A percentile compares a stretch with the other conserved stretches of the same genome.
These are phyloP conservation scores for Leucaena leucocephala DNA, from an alignment of 306 rosid species.

Conservation along the genomic window DNA sequence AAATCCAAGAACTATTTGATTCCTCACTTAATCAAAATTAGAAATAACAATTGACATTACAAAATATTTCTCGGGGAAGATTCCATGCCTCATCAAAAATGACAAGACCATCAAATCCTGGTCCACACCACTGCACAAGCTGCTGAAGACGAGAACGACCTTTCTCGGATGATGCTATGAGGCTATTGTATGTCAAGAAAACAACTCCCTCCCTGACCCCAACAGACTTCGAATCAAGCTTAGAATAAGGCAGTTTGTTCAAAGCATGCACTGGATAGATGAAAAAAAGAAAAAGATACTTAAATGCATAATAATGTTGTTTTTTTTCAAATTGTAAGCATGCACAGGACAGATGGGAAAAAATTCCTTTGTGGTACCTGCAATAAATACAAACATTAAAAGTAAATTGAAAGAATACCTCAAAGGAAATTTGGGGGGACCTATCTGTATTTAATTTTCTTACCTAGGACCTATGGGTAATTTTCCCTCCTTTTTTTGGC, in stretches of 20 bases:
- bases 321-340: neutral
- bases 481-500: neutral
- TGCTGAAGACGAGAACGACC: constrained; percentile 96
- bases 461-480: neutral
- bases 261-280: constrained; percentile 87
- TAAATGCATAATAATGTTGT: constrained; percentile 28
- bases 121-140: constrained; percentile 96
- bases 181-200: constrained; percentile 91
- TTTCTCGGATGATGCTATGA: constrained; percentile 94
- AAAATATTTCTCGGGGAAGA: constrained; percentile 28
- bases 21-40: constrained; percentile 20
- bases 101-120: constrained; percentile 79
- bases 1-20: constrained; percentile 36
- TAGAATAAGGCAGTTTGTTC: constrained; percentile 98
- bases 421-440: constrained; percentile 7
- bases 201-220: constrained; percentile 94
- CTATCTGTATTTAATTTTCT: neutral
- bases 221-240: constrained; percentile 97
- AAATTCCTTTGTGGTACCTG: constrained; percentile 1
- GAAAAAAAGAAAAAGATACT: constrained; percentile 17
- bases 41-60: constrained; percentile 30
- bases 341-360: neutral
- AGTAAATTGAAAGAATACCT: constrained; percentile 14
- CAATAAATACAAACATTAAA: constrained; percentile 20
- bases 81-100: constrained; percentile 85